Conservation (phyloP, 208 protist species). For the Crithidia expoeki region DNA sequence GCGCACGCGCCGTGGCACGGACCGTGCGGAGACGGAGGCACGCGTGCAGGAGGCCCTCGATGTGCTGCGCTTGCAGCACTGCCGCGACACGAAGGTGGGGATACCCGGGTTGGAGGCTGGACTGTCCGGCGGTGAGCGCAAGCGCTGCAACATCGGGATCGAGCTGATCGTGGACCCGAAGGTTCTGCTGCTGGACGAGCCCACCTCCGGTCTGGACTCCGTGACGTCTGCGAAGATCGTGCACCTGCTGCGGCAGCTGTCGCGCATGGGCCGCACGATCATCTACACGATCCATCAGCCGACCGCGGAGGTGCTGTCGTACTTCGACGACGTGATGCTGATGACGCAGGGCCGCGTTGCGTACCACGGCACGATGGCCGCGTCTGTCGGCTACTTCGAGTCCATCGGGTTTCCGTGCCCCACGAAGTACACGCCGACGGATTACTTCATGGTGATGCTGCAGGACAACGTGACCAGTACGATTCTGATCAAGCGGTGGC, state of each 20-base stretch:
- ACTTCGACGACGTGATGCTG: constrained; percentile 94
- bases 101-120: constrained; percentile 67
- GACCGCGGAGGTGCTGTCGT: constrained; percentile 80
- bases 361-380: constrained; percentile 83
- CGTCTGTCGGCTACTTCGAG: constrained; percentile 81
- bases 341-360: constrained; percentile 74
- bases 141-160: constrained; percentile 87
- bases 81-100: constrained; percentile 75
- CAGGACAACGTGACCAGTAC: constrained; percentile 59
- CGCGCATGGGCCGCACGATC: constrained; percentile 81
- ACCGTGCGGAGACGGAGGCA: constrained; percentile 39
- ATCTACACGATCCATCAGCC: constrained; percentile 96
- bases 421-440: constrained; percentile 76
- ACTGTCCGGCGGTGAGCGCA: constrained; percentile 90
- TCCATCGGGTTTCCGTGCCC: constrained; percentile 78
- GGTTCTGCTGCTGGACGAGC: constrained; percentile 90
- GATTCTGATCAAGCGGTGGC: constrained; percentile 74
- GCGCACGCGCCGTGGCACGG: constrained; percentile 65
- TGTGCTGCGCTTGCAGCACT: constrained; percentile 67
- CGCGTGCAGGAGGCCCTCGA: constrained; percentile 73
- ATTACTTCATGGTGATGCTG: constrained; percentile 89
- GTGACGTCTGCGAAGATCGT: constrained; percentile 85
- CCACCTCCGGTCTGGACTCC: constrained; percentile 90
- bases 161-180: constrained; percentile 90
- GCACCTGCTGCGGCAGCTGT: constrained; percentile 72